Conservation (phyloP, 768 basidiomycete species). For the Chalciporus chontae region DNA sequence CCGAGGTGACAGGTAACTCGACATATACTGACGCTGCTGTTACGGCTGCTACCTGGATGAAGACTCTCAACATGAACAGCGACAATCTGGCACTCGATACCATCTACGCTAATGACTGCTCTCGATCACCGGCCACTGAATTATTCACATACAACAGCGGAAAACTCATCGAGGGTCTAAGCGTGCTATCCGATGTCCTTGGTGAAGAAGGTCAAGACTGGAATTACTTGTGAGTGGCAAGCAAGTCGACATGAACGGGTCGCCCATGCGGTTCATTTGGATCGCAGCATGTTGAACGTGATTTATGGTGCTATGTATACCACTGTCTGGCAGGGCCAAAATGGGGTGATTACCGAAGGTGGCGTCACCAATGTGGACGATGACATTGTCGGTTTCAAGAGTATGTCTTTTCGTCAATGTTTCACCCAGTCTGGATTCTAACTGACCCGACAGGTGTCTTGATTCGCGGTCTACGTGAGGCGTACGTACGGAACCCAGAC, state of each 20-base stretch:
- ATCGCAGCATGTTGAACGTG: slow-evolving; percentile 34
- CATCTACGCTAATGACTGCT: slow-evolving; percentile 45
- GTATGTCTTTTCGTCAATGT: slow-evolving; percentile 20
- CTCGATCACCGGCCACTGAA: slow-evolving; percentile 42
- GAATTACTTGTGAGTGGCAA: slow-evolving; percentile 36
- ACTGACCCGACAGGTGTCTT: slow-evolving; percentile 33
- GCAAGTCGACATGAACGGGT: not conserved
- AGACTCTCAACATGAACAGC: slow-evolving; percentile 41
- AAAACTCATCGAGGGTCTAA: slow-evolving; percentile 51
- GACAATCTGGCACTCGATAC: slow-evolving; percentile 45
- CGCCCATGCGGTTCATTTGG: not conserved
- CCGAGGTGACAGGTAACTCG: slow-evolving; percentile 40
- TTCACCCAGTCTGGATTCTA: not conserved
- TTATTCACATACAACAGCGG: slow-evolving; percentile 55
- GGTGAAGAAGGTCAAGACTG: slow-evolving; percentile 35
- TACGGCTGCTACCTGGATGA: slow-evolving; percentile 46
- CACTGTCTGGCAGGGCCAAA: slow-evolving; percentile 42
- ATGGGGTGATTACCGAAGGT: slow-evolving; percentile 54
- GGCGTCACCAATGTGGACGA: slow-evolving; percentile 38
- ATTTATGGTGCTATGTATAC: slow-evolving; percentile 42
- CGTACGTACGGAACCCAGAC: slow-evolving; percentile 36
- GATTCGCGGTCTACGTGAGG: slow-evolving; percentile 48
- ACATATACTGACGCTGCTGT: slow-evolving; percentile 48
- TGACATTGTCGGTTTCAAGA: slow-evolving; percentile 52
- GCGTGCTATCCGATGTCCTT: slow-evolving; percentile 41